Conservation (phyloP, 768 basidiomycete species). For the Lentinula edodes region DNA sequence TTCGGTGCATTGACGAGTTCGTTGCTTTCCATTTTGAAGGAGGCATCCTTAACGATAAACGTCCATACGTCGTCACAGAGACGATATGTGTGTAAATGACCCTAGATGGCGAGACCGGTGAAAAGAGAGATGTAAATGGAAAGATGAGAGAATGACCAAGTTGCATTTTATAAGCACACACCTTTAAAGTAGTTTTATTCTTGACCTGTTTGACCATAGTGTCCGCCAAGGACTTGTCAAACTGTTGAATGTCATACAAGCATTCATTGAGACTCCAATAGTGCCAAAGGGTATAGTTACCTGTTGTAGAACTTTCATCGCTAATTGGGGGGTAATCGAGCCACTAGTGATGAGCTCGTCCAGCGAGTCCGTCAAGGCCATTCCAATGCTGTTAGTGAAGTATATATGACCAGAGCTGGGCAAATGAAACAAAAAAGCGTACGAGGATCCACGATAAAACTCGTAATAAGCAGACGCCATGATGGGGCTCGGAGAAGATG, state of each 20-base stretch:
- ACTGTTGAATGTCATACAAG: slow-evolving; percentile 41
- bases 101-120: slow-evolving; percentile 38
- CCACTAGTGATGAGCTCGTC: slow-evolving; percentile 98
- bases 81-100: slow-evolving; percentile 87
- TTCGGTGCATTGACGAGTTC: slow-evolving; percentile 67
- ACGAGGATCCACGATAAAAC: slow-evolving; percentile 91
- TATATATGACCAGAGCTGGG: too few relatives aligned
- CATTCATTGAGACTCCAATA: neutral
- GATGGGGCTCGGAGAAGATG: neutral
- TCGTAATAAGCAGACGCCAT: slow-evolving; percentile 58
- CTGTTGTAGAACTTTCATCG: slow-evolving; percentile 99
- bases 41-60: slow-evolving; percentile 89
- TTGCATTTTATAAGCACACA: slow-evolving; percentile 22
- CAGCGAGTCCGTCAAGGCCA: slow-evolving; percentile 95
- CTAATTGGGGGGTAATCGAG: slow-evolving; percentile 93
- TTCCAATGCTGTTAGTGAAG: slow-evolving; percentile 68
- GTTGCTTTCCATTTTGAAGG: slow-evolving; percentile 94
- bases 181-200: slow-evolving; percentile 91
- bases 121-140: neutral
- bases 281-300: slow-evolving; percentile 32
- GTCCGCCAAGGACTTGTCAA: slow-evolving; percentile 93
- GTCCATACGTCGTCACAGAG: slow-evolving; percentile 98
- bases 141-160: neutral
- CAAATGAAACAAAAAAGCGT: slow-evolving; percentile 23
- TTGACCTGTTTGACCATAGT: slow-evolving; percentile 92